Conservation (phyloP, 768 basidiomycete species). For the Lenzites betulinus region DNA sequence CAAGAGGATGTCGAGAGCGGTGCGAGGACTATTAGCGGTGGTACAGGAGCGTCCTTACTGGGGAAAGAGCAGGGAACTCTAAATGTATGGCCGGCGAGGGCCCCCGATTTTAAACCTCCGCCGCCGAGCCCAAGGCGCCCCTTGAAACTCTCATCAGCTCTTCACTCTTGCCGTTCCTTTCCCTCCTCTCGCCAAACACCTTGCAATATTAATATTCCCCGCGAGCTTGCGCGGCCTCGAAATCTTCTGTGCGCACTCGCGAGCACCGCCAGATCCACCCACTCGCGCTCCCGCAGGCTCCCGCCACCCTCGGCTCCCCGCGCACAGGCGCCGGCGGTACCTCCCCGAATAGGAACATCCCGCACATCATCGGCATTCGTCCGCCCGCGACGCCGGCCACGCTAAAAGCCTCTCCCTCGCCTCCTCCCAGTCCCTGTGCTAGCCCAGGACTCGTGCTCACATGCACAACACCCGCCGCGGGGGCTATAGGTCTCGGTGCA, state of each 20-base stretch:
- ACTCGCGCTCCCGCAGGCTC: not conserved
- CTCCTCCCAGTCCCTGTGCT: too few relatives aligned
- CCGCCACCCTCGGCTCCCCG: not conserved
- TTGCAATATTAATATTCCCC: too few relatives aligned
- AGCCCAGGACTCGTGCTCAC: too few relatives aligned
- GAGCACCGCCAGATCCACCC: not conserved
- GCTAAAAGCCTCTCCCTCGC: not conserved
- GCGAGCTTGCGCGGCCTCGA: too few relatives aligned
- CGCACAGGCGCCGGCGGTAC: conserved; percentile 3
- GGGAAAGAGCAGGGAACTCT: conserved; percentile 27
- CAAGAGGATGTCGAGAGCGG: conserved; percentile 28
- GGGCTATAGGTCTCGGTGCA: too few relatives aligned
- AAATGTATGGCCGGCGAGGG: conserved; percentile 28
- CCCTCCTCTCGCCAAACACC: conserved; percentile 9
- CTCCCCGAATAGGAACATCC: conserved; percentile 20
- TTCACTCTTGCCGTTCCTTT: conserved; percentile 21
- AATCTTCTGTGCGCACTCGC: too few relatives aligned
- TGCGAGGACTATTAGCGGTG: conserved; percentile 34
- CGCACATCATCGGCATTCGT: conserved; percentile 16
- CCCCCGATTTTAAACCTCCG: conserved; percentile 33
- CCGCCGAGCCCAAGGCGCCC: conserved; percentile 26
- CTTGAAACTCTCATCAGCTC: conserved; percentile 26
- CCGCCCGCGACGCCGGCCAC: not conserved
- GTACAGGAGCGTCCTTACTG: conserved; percentile 32
- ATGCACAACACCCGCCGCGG: too few relatives aligned